Percentiles rank a stretch among this genome's conserved stretches.
phyloP scores from a whole-genome alignment of 2,329 filamentous ascomycete genomes.

The Trichocomaceae sp. region DNA sequence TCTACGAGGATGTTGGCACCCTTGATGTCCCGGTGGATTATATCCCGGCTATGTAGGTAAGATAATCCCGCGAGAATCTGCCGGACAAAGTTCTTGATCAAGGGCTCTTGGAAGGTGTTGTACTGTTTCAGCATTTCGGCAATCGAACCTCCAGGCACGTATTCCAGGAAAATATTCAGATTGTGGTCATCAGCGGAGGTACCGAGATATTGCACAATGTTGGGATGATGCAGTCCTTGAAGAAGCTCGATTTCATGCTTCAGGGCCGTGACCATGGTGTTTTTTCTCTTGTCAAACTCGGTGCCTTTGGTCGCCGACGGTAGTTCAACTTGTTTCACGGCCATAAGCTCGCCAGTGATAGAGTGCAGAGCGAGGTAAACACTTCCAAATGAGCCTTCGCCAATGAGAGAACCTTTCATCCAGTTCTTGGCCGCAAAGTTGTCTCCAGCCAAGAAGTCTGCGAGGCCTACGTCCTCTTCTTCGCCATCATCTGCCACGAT shows the following conservation, averaged over 20 bases:
- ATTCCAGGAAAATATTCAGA: conserved; percentile 99
- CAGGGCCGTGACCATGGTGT: conserved; percentile 94
- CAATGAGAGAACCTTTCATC: conserved; percentile 98
- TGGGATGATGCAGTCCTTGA: conserved; percentile 87
- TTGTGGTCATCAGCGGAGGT: conserved; percentile 85
- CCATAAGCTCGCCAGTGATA: conserved; percentile 93
- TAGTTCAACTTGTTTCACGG: conserved; percentile 95
- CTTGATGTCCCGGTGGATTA: conserved; percentile 98
- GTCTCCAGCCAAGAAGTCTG: conserved; percentile 83
- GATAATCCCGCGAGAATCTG: conserved; percentile 90
- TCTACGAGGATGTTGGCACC: conserved; percentile 97
- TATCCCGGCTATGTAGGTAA: conserved; percentile 88
- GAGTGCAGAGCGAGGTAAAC: conserved; percentile 94
- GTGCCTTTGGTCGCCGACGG: conserved; percentile 71
- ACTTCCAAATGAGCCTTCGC: conserved; percentile 91
- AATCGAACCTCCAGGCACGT: conserved; percentile 93
- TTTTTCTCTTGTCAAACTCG: conserved; percentile 82
- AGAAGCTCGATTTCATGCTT: conserved; percentile 94
- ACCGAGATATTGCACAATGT: conserved; percentile 97
- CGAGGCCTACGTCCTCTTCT: conserved; percentile 80
- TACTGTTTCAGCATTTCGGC: conserved; percentile 99
- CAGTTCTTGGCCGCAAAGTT: conserved; percentile 97
- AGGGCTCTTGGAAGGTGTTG: conserved; percentile 83
- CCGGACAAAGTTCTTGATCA: conserved; percentile 92
- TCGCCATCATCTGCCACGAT: conserved; percentile 86